phyloP scores from a whole-genome alignment of 164 flowering plant genomes.

The Stephania cephalantha region DNA sequence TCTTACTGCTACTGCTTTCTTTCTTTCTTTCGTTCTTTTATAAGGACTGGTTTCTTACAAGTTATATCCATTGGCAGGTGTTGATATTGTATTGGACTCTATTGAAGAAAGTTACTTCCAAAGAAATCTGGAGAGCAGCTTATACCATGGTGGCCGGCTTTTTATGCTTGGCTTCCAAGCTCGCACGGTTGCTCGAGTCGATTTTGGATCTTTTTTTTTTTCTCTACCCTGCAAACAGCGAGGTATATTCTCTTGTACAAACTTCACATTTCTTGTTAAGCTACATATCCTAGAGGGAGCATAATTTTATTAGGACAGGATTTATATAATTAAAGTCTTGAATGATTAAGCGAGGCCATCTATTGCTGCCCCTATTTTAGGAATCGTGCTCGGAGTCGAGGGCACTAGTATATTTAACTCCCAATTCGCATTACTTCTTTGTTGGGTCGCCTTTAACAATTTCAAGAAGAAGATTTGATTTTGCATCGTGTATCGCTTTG shows the following conservation, averaged over 20 bases:
- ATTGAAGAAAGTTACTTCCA: constrained; percentile 76
- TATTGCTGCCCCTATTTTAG: neutral
- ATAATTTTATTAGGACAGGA: neutral
- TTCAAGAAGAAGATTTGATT: neutral
- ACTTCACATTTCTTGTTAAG: too few species aligned
- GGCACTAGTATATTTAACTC: neutral
- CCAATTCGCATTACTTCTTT: neutral
- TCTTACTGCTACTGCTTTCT: too few species aligned
- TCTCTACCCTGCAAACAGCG: constrained; percentile 40
- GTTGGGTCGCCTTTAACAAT: too few species aligned
- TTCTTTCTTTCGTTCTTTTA: neutral
- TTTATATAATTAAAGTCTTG: neutral
- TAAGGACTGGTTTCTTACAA: neutral
- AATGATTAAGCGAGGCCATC: too few species aligned
- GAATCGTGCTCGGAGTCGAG: neutral
- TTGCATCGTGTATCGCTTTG: neutral
- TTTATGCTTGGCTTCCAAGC: constrained; percentile 71
- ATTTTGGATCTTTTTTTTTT: constrained; percentile 41
- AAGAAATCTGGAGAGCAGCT: constrained; percentile 56
- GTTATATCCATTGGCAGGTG: constrained; percentile 37
- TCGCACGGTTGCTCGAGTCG: constrained; percentile 38
- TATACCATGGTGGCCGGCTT: constrained; percentile 76
- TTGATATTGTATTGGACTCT: constrained; percentile 84
- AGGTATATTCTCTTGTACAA: constrained; percentile 32
- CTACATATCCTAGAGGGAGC: neutral